A percentile compares a stretch with the other conserved stretches of the same genome.
phyloP scores from a whole-genome alignment of 257 asterid genomes.

The Fraxinus pennsylvanica region DNA sequence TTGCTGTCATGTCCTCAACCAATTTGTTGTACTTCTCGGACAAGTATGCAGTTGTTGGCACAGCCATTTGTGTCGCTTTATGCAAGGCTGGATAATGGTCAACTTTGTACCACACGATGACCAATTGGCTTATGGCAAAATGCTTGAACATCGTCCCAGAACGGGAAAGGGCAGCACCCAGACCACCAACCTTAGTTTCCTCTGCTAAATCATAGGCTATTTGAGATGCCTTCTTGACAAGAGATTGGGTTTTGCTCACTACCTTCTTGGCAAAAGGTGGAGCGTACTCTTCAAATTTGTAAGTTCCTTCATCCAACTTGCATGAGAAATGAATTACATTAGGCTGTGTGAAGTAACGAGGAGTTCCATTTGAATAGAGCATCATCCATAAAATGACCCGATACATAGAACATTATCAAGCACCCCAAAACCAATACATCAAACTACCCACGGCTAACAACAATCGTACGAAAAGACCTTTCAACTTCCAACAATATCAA shows the following conservation, averaged over 20 bases:
- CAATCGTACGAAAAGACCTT: too few species aligned
- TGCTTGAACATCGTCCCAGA: constrained; percentile 46
- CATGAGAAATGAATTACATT: background rate
- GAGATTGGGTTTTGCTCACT: constrained; percentile 27
- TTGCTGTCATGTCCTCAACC: constrained; percentile 41
- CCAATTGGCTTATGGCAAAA: constrained; percentile 43
- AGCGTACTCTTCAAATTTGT: constrained; percentile 47
- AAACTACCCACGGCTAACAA: too few species aligned
- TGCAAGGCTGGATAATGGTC: constrained; percentile 49
- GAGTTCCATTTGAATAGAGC: background rate
- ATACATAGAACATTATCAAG: too few species aligned
- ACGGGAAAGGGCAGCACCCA: constrained; percentile 51
- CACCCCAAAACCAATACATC: too few species aligned
- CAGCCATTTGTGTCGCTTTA: constrained; percentile 35
- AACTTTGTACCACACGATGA: constrained; percentile 42
- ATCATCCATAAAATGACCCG: background rate
- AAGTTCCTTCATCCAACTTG: constrained; percentile 43
- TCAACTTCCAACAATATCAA: too few species aligned
- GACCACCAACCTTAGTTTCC: constrained; percentile 62
- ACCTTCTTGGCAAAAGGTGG: constrained; percentile 62
- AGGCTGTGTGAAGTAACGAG: too few species aligned
- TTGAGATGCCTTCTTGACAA: constrained; percentile 38
- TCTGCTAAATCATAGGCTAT: constrained; percentile 40
- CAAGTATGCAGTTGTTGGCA: constrained; percentile 53
- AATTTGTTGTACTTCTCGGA: constrained; percentile 58